Evolutionary conservation across 768 basidiomycete species (phyloP).

Genomic region (Inosperma sp.): DNA sequence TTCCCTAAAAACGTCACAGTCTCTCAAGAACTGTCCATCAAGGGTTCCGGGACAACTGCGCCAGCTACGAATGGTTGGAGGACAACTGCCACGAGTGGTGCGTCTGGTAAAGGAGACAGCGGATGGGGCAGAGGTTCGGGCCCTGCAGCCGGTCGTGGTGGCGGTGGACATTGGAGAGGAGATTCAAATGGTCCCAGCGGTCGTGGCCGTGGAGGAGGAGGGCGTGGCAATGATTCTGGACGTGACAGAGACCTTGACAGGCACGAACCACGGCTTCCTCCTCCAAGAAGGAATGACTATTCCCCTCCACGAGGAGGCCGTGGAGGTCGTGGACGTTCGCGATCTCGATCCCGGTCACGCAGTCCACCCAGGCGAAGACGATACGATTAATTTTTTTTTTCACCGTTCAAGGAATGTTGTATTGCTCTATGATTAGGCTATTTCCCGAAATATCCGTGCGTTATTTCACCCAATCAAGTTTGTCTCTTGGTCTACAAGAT

Average conservation of each 20-base stretch:
- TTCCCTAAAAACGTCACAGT: conserved; percentile 61
- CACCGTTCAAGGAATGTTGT: too few relatives aligned
- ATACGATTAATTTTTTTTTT: conserved; percentile 27
- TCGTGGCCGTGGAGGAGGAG: conserved; percentile 40
- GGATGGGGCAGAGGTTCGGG: conserved; percentile 45
- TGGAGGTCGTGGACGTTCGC: conserved; percentile 37
- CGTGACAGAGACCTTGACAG: conserved; percentile 33
- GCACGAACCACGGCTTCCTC: conserved; percentile 39
- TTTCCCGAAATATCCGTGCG: too few relatives aligned
- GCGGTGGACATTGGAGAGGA: conserved; percentile 74
- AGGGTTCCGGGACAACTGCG: conserved; percentile 38
- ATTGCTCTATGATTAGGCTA: background rate
- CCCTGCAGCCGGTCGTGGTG: conserved; percentile 37
- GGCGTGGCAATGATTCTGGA: conserved; percentile 30
- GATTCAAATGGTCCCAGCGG: conserved; percentile 50
- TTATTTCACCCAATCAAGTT: too few relatives aligned
- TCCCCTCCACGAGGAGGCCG: conserved; percentile 45
- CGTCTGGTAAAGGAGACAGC: conserved; percentile 38
- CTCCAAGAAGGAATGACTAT: conserved; percentile 43
- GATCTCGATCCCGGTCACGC: conserved; percentile 39
- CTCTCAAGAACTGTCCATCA: conserved; percentile 50
- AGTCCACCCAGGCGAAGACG: conserved; percentile 40
- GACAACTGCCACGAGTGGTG: conserved; percentile 32
- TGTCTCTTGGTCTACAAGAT: too few relatives aligned
- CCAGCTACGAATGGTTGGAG: conserved; percentile 32